Evolutionary conservation across 2,329 filamentous ascomycete genomes (phyloP).

Genomic region (Geoglossum cookeanum): DNA sequence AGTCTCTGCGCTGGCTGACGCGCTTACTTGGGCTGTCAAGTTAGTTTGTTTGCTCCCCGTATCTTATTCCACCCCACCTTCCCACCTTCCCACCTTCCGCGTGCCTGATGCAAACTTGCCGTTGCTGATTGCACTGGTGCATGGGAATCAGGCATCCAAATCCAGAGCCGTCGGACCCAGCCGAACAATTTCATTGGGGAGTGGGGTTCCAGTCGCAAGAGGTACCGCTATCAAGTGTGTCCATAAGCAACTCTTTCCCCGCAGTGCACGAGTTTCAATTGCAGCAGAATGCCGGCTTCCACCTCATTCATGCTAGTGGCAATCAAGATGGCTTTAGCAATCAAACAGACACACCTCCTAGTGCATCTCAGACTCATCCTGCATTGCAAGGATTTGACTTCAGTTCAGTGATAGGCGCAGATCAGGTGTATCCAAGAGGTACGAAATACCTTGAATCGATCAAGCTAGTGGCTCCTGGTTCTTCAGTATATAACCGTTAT

Average conservation of each 20-base stretch:
- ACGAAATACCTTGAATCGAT: not conserved
- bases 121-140: not conserved
- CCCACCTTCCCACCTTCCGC: too few relatives aligned
- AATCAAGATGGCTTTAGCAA: not conserved
- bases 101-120: not conserved
- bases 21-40: conserved; percentile 3
- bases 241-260: not conserved
- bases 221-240: not conserved
- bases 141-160: not conserved
- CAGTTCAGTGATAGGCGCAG: not conserved
- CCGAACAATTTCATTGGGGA: not conserved
- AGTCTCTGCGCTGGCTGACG: not conserved
- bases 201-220: not conserved
- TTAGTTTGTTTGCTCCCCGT: not conserved
- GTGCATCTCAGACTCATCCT: not conserved
- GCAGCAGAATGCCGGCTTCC: not conserved
- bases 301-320: not conserved
- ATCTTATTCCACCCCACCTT: not conserved
- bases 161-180: not conserved
- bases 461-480: not conserved
- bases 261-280: not conserved
- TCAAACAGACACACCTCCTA: not conserved
- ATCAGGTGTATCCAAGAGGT: not conserved
- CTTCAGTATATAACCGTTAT: not conserved
- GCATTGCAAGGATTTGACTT: not conserved